Base-by-base conservation (phyloP, 768 basidiomycete genomes). In the Phaffia australis region DNA sequence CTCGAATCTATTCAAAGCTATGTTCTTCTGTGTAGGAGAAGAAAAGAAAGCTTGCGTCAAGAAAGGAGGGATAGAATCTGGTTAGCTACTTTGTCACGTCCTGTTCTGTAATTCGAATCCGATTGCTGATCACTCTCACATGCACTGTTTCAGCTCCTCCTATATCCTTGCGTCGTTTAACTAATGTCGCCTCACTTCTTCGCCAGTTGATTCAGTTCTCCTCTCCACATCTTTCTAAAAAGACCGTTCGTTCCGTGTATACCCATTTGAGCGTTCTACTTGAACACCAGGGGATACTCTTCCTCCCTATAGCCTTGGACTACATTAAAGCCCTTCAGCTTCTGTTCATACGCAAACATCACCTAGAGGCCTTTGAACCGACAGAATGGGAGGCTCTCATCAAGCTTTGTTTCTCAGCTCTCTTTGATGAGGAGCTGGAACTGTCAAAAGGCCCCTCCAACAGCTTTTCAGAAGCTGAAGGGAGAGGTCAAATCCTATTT, bases 241-340 rank as follows among this genome's bases (percentile, higher is more conserved):
- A 80, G 56, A 81, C 83, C 21, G 73, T 84, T 46, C 81, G 81
- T 60, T 76, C 82, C 3, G 70, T 93, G 35, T 78, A 88, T 62
- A 79, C 79, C 11, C 87, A 92, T 73, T 77, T 95, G 54, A 77
- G 79, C 16, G 81, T 83, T 66, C 81, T 81, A 58, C 80, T 91
- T 60, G 78, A 83, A 4, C 72, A 83, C 71, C 78, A 79, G 25
- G 79, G 80, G 48, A 73, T 79, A 47, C 77, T 95, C 18, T 80
- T 85, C 68, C 72, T 78, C 3, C 83, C 85, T 0, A 80, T 90
- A 3, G 84, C 88, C 15, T 76, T 88, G 69, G 84, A 93, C 75
- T 93, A 90, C 74, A 79, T 87, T 64, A 93, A 93, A 74, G 81
- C 87, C 0, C 78, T 95, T 58, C 82, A 82, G 64, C 79, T 78